A percentile compares a stretch with the other conserved stretches of the same genome.
phyloP scores from a whole-genome alignment of 1,284 basidiomycete species.

The Microbotryum intermedium region DNA sequence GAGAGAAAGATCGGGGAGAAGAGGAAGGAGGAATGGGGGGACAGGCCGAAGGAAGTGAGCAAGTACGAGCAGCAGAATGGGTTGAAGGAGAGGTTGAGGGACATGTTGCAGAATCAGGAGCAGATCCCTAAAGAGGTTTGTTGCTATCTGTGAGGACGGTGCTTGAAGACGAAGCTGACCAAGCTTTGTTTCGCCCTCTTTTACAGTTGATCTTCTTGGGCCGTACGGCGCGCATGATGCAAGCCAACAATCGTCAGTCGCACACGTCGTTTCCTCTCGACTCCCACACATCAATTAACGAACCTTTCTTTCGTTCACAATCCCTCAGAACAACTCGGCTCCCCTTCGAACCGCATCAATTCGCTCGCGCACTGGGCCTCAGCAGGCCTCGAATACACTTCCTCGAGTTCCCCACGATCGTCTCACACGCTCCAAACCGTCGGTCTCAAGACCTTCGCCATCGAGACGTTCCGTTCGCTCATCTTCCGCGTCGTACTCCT shows the following conservation, averaged over 20 bases:
- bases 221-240: constrained; percentile 65
- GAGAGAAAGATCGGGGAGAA: constrained; percentile 42
- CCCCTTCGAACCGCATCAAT: constrained; percentile 77
- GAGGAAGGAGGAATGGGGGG: constrained; percentile 23
- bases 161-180: background rate
- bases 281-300: background rate
- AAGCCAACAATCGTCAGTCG: constrained; percentile 44
- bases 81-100: constrained; percentile 44
- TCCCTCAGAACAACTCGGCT: constrained; percentile 52
- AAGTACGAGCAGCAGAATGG: constrained; percentile 44
- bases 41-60: constrained; percentile 25
- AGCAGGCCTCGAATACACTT: constrained; percentile 40
- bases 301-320: background rate
- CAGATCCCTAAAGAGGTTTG: constrained; percentile 42
- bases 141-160: too few species aligned
- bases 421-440: constrained; percentile 41
- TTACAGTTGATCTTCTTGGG: constrained; percentile 74
- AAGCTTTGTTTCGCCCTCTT: constrained; percentile 41
- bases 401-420: constrained; percentile 43
- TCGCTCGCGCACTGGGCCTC: constrained; percentile 50
- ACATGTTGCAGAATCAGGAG: constrained; percentile 46
- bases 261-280: background rate
- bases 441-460: constrained; percentile 39
- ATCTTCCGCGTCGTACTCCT: constrained; percentile 43
- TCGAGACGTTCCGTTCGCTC: constrained; percentile 38